Conservation (phyloP, 305 asterid species). For the Rubia occidens region DNA sequence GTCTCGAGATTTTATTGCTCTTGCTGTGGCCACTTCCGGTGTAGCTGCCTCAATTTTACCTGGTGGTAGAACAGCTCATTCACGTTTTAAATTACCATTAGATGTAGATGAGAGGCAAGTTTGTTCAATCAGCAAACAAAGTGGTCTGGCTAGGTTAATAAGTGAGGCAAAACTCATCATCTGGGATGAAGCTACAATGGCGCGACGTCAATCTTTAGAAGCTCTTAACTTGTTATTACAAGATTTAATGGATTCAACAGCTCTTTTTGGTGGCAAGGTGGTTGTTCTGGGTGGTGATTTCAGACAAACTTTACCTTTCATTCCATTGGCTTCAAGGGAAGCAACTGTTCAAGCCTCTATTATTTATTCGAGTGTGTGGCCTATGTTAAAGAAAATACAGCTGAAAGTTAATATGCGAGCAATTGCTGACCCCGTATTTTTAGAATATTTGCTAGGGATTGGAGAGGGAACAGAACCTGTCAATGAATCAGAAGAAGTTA, state of each 20-base stretch:
- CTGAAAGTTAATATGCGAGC: not conserved
- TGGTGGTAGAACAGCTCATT: too few species aligned
- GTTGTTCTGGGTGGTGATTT: too few species aligned
- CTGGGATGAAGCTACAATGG: too few species aligned
- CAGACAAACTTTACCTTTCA: not conserved
- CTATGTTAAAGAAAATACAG: rapidly evolving
- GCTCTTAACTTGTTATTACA: too few species aligned
- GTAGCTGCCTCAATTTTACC: not conserved
- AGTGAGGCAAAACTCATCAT: too few species aligned
- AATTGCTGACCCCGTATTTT: not conserved
- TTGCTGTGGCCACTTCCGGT: not conserved
- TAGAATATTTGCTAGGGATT: not conserved
- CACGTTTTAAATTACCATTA: too few species aligned
- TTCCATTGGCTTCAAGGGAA: not conserved
- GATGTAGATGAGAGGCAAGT: too few species aligned
- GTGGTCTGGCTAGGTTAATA: too few species aligned
- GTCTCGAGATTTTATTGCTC: not conserved
- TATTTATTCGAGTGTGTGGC: not conserved
- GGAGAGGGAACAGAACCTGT: not conserved
- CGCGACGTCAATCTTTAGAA: too few species aligned
- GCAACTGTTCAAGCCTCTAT: not conserved
- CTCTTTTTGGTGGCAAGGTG: too few species aligned
- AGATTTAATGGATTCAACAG: too few species aligned
- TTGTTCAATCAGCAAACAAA: too few species aligned
- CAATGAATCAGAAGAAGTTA: not conserved